phyloP scores from a whole-genome alignment of 2,329 filamentous ascomycete species.

The Aspergillus melleus region DNA sequence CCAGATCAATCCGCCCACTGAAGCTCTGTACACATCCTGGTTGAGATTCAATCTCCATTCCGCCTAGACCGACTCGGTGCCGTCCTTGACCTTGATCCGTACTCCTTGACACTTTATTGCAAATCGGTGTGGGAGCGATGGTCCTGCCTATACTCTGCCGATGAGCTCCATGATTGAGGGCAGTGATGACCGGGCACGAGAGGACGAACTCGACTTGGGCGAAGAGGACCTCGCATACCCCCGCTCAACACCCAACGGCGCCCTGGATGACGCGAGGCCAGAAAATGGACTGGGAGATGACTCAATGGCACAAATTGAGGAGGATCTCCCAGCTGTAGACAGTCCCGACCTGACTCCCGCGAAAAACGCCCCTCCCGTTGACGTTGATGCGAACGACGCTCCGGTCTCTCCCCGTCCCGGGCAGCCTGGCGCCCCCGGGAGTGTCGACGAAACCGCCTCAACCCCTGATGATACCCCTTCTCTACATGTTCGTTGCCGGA shows the following conservation, averaged over 20 bases:
- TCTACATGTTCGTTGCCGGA: conserved; percentile 63
- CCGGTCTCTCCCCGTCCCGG: conserved; percentile 24
- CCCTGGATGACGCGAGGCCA: conserved; percentile 18
- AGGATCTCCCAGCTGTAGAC: conserved; percentile 28
- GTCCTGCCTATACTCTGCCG: conserved; percentile 51
- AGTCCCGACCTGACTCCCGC: conserved; percentile 24
- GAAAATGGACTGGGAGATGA: conserved; percentile 20
- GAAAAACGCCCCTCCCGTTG: conserved; percentile 17
- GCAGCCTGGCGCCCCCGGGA: conserved; percentile 27
- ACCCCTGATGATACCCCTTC: conserved; percentile 84
- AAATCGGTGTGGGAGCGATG: conserved; percentile 50
- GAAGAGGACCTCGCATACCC: conserved; percentile 40
- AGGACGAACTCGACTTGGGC: conserved; percentile 52
- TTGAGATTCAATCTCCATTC: neutral
- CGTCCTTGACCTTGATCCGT: neutral
- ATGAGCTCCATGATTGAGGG: conserved; percentile 70
- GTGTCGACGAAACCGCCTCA: conserved; percentile 69
- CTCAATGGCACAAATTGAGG: conserved; percentile 24
- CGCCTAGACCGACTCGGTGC: neutral
- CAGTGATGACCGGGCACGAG: conserved; percentile 61
- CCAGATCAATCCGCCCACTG: neutral
- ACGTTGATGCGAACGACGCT: conserved; percentile 21
- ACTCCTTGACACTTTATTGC: conserved; percentile 2
- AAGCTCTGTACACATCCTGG: neutral
- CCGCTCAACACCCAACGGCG: conserved; percentile 30